Evolutionary conservation across 129 eudicot genomes (phyloP).

Genomic region (Helichrysum umbraculigerum): DNA sequence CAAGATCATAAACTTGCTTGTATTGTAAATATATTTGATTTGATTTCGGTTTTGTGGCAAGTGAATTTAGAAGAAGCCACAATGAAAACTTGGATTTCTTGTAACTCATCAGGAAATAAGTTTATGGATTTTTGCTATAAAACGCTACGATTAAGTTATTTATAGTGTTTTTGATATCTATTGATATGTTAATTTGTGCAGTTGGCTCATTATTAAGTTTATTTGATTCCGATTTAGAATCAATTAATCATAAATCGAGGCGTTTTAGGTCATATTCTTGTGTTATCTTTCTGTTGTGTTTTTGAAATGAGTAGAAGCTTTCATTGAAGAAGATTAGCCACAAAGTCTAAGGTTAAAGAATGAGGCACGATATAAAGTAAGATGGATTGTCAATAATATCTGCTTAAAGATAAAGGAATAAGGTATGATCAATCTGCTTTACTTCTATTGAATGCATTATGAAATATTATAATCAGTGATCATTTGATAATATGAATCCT

Average conservation of each 20-base stretch:
- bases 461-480: background rate
- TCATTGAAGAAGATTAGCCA: conserved; percentile 5
- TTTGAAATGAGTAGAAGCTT: conserved; percentile 7
- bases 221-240: background rate
- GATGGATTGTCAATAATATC: conserved; percentile 1
- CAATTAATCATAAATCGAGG: background rate
- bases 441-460: background rate
- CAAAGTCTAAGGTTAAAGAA: conserved; percentile 11
- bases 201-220: background rate
- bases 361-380: conserved; percentile 14
- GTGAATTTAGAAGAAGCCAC: conserved; percentile 6
- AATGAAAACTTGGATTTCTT: conserved; percentile 14
- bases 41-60: conserved; percentile 12
- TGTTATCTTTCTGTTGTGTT: background rate
- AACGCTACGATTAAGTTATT: background rate
- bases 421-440: background rate
- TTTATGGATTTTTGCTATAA: conserved; percentile 15
- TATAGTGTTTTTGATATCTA: background rate
- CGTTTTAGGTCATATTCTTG: background rate
- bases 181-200: background rate
- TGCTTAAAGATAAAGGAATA: conserved; percentile 17
- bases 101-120: conserved; percentile 6
- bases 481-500: background rate
- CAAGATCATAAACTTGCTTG: background rate
- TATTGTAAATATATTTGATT: conserved; percentile 7